Conservation (phyloP, 2,329 filamentous ascomycete genomes). For the Raffaelea albimanens region DNA sequence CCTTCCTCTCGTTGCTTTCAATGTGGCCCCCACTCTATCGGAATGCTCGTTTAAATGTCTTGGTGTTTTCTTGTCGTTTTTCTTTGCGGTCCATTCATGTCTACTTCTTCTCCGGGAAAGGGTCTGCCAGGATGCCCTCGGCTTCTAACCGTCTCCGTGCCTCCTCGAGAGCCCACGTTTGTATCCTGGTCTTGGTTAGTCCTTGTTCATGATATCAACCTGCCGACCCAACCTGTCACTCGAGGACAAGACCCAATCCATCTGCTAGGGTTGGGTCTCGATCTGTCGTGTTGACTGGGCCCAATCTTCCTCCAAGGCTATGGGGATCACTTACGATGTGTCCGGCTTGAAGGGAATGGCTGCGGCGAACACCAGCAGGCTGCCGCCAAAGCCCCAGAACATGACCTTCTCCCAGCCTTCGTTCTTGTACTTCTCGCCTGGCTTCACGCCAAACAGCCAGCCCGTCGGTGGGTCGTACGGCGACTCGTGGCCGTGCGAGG, state of each 20-base stretch:
- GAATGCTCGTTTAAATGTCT: too few species aligned
- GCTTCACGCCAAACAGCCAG: conserved; percentile 90
- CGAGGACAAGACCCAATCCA: too few species aligned
- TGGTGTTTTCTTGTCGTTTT: too few species aligned
- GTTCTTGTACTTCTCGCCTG: conserved; percentile 88
- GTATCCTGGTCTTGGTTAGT: too few species aligned
- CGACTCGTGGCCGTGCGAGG: conserved; percentile 47
- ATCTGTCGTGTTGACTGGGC: not conserved
- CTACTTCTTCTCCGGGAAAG: conserved; percentile 50
- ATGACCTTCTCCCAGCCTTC: conserved; percentile 92
- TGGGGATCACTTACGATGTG: conserved; percentile 69
- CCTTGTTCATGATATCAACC: too few species aligned
- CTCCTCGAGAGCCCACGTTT: conserved; percentile 98
- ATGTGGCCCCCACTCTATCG: not conserved
- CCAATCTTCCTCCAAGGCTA: conserved; percentile 2
- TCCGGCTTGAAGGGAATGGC: conserved; percentile 96
- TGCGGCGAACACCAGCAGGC: conserved; percentile 61
- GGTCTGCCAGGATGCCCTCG: conserved; percentile 86
- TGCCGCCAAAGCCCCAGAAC: conserved; percentile 77
- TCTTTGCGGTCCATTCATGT: conserved; percentile 11
- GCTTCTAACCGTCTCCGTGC: conserved; percentile 89
- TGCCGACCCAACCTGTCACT: too few species aligned
- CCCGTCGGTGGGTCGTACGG: conserved; percentile 85
- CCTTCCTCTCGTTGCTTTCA: not conserved
- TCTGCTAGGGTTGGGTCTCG: not conserved